Percentiles rank a stretch among this genome's conserved stretches.
These are phyloP conservation scores for Rauvolfia tetraphylla DNA, from an alignment of 257 asterid genomes.

Conservation along the genomic window DNA sequence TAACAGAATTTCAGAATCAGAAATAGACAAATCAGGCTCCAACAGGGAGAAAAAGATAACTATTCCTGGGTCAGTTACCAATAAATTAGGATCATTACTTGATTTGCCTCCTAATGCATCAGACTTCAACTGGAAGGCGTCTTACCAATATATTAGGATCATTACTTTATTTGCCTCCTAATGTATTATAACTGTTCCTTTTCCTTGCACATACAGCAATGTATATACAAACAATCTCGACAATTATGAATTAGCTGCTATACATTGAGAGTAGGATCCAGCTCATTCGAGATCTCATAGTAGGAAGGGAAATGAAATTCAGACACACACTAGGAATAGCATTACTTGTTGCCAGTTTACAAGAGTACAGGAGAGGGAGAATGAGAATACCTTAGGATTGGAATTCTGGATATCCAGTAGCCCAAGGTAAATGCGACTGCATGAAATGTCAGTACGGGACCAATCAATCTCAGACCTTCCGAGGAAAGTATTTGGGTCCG, in stretches of 20 bases:
- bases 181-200: too few relatives aligned
- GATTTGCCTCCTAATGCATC: constrained; percentile 4
- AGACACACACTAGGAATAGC: not conserved
- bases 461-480: constrained; percentile 74
- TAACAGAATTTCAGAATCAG: not conserved
- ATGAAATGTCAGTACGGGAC: constrained; percentile 80
- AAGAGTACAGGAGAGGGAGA: constrained; percentile 5
- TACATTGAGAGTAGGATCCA: not conserved
- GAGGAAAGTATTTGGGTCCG: constrained; percentile 75
- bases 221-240: not conserved
- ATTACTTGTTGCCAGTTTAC: not conserved
- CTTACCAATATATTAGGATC: not conserved
- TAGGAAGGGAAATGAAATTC: too few relatives aligned
- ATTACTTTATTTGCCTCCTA: not conserved
- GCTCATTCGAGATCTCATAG: not conserved
- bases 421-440: constrained; percentile 79
- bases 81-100: not conserved
- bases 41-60: not conserved
- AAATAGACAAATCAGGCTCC: not conserved
- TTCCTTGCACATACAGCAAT: not conserved
- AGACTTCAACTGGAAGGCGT: too few relatives aligned
- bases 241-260: not conserved
- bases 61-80: not conserved
- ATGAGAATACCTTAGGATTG: constrained; percentile 55
- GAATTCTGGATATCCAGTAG: constrained; percentile 80